These are phyloP conservation scores for Ceratocystis alfenasii DNA, from an alignment of 2,329 filamentous ascomycete genomes.

Conservation along the genomic window DNA sequence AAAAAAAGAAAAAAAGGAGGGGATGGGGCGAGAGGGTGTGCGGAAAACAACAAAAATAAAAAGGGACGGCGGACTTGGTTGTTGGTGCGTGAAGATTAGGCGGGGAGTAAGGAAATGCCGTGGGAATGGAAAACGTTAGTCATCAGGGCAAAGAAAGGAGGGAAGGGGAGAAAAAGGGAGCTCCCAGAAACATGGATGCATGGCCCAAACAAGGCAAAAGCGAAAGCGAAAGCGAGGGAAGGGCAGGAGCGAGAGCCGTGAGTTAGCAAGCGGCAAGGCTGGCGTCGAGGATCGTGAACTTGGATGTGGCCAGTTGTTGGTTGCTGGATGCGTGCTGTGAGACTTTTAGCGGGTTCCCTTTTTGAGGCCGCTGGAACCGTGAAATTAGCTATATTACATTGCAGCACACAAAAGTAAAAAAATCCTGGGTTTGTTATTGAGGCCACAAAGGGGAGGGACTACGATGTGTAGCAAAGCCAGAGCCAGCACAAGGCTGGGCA, in stretches of 20 bases:
- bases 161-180: too few relatives aligned
- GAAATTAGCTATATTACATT: not conserved
- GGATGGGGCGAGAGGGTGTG: not conserved
- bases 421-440: not conserved
- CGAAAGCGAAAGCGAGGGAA: not conserved
- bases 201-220: not conserved
- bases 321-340: not conserved
- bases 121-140: not conserved
- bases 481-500: not conserved
- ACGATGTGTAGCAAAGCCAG: not conserved
- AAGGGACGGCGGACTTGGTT: too few relatives aligned
- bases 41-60: not conserved
- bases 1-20: not conserved
- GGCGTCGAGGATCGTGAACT: not conserved
- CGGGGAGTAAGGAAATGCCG: not conserved
- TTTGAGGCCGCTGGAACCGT: not conserved
- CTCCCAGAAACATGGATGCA: not conserved
- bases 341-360: not conserved
- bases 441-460: not conserved
- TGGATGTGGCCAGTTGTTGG: not conserved
- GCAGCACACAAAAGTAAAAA: not conserved
- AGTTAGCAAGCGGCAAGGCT: not conserved
- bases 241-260: not conserved
- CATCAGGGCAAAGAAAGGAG: not conserved
- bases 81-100: not conserved